Conservation (phyloP, 805 yeast species). For the Yamadazyma insecticola region DNA sequence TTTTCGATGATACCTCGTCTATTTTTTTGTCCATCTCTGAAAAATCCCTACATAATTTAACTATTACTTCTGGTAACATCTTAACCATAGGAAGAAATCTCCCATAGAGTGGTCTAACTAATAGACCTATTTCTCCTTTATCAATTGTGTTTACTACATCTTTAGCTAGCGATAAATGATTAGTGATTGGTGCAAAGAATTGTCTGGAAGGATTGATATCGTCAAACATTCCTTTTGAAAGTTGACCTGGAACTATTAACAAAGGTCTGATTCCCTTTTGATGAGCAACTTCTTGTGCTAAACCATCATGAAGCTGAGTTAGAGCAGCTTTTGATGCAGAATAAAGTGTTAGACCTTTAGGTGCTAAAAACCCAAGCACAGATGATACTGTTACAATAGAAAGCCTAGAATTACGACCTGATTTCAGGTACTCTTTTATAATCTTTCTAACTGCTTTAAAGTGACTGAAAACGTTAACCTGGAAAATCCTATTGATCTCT, state of each 20-base stretch:
- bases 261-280: slow-evolving; percentile 25
- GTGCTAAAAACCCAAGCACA: slow-evolving; percentile 45
- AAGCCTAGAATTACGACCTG: slow-evolving; percentile 1
- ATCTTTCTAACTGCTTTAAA: slow-evolving; percentile 20
- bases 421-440: slow-evolving; percentile 6
- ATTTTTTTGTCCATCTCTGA: slow-evolving; percentile 37
- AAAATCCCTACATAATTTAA: slow-evolving; percentile 28
- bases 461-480: slow-evolving; percentile 30
- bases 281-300: slow-evolving; percentile 33
- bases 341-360: slow-evolving; percentile 43
- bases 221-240: slow-evolving; percentile 44
- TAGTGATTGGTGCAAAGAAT: slow-evolving; percentile 47
- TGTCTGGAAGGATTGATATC: slow-evolving; percentile 38
- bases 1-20: neutral
- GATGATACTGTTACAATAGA: slow-evolving; percentile 42
- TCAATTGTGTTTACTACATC: slow-evolving; percentile 27
- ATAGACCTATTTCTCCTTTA: slow-evolving; percentile 37
- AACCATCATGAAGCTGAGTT: slow-evolving; percentile 40
- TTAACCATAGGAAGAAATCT: slow-evolving; percentile 40
- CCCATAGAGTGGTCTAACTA: slow-evolving; percentile 46
- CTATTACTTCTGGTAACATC: slow-evolving; percentile 37
- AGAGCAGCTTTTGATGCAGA: slow-evolving; percentile 47
- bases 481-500: slow-evolving; percentile 21
- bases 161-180: slow-evolving; percentile 31
- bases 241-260: slow-evolving; percentile 48